Base-by-base conservation (phyloP, 2,329 filamentous ascomycete genomes). In the Nakataea oryzae region DNA sequence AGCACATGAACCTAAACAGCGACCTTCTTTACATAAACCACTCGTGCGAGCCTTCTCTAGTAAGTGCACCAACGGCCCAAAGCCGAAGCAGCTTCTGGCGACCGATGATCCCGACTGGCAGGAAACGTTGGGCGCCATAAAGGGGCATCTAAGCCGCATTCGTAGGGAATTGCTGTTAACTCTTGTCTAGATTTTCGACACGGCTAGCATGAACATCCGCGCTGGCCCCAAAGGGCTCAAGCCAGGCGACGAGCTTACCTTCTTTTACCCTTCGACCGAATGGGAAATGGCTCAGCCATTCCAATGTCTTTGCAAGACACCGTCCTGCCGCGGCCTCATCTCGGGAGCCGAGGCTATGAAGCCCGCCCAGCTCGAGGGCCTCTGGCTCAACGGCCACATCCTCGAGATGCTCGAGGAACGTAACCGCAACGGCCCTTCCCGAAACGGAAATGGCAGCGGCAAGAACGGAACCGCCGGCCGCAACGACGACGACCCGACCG, bases 181-280 rank as follows among this genome's bases (percentile, higher is more conserved):
- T 1, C 14, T 13, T 21, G 17, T 59, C 24, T 68, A 86, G 82
- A 82, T 85, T 65, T 86, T 88, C 66, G 85, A 88, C 70, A 84
- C 79, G 56, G 73, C 75, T 63, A 81, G 79, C 70, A 74, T 81
- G 65, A 81, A 81, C 67, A 75, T 90, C 65, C 74, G 86, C 29
- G 85, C 82, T 13, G 82, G 81, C 8, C 81, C 81, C 27, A 78
- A 78, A 61, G 83, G 84, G 41, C 77, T 87, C 61, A 70, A 74
- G 61, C 70, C 74, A 4, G 83, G 82, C 59, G 81, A 87, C 64
- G 84, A 87, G 69, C 75, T 87, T 58, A 85, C 84, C 61, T 91
- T 90, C 76, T 91, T 90, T 74, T 91, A 91, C 68, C 87, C 88
- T 4, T 89, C 85, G 61, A 90, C 87, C 1, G 88, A 91, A 74